A percentile compares a stretch with the other conserved stretches of the same genome.
Evolutionary conservation across 768 basidiomycete genomes (phyloP).

Genomic region (Pleurotus salmoneostramineus): DNA sequence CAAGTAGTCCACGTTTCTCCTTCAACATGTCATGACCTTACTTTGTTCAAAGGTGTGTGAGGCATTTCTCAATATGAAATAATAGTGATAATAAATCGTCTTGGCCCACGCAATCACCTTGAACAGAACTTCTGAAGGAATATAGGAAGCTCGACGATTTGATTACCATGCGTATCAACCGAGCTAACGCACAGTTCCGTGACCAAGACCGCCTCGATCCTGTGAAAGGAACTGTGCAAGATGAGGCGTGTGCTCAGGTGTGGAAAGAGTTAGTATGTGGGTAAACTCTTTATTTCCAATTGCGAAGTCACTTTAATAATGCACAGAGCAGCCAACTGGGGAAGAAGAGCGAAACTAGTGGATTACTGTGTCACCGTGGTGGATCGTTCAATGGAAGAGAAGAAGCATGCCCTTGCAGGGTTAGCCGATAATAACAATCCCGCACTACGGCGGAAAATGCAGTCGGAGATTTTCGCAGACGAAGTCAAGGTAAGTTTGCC

Average conservation of each 20-base stretch:
- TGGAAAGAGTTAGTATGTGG: slow-evolving; percentile 80
- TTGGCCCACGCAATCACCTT: not conserved
- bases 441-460: slow-evolving; percentile 41
- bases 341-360: slow-evolving; percentile 66
- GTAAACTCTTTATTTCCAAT: slow-evolving; percentile 20
- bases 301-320: slow-evolving; percentile 15
- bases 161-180: slow-evolving; percentile 77
- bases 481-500: slow-evolving; percentile 60
- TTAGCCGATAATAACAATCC: slow-evolving; percentile 34
- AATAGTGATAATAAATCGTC: not conserved
- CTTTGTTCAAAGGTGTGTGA: slow-evolving; percentile 66
- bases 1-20: slow-evolving; percentile 72
- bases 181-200: slow-evolving; percentile 70
- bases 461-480: slow-evolving; percentile 57
- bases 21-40: slow-evolving; percentile 70
- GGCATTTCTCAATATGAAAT: not conserved
- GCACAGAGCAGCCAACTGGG: slow-evolving; percentile 54
- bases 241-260: slow-evolving; percentile 69
- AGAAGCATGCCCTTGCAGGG: slow-evolving; percentile 40
- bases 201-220: slow-evolving; percentile 57
- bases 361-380: slow-evolving; percentile 72
- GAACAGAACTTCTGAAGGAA: slow-evolving; percentile 72
- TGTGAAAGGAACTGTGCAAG: slow-evolving; percentile 54
- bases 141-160: slow-evolving; percentile 79
- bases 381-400: slow-evolving; percentile 59